Conservation (phyloP, 768 basidiomycete species). For the Obba rivulosa region DNA sequence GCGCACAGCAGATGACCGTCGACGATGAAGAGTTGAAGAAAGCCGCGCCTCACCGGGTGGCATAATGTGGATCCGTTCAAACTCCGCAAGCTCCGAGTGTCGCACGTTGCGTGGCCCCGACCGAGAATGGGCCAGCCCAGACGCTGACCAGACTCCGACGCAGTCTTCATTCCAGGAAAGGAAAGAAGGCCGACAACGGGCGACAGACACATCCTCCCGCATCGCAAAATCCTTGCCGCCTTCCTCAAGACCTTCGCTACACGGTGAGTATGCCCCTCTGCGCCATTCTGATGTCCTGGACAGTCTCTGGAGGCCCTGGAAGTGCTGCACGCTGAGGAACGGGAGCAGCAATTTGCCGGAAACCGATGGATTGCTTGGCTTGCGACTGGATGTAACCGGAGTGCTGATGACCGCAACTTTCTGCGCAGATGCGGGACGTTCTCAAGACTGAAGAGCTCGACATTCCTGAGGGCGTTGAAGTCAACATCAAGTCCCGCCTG, state of each 20-base stretch:
- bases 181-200: slow-evolving; percentile 7
- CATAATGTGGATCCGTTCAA: slow-evolving; percentile 19
- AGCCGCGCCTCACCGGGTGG: slow-evolving; percentile 12
- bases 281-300: neutral
- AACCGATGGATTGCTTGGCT: slow-evolving; percentile 35
- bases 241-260: slow-evolving; percentile 25
- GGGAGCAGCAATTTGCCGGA: neutral
- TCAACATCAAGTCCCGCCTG: slow-evolving; percentile 85
- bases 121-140: neutral
- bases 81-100: slow-evolving; percentile 29
- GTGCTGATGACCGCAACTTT: slow-evolving; percentile 17
- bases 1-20: slow-evolving; percentile 36
- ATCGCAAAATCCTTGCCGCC: slow-evolving; percentile 18
- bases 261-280: slow-evolving; percentile 23
- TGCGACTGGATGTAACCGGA: slow-evolving; percentile 25
- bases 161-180: slow-evolving; percentile 11
- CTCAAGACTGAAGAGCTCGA: slow-evolving; percentile 91
- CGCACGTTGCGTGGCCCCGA: neutral
- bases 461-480: slow-evolving; percentile 79
- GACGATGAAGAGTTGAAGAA: slow-evolving; percentile 35
- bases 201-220: slow-evolving; percentile 6
- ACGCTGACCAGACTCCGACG: slow-evolving; percentile 11
- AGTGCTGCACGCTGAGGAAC: slow-evolving; percentile 1
- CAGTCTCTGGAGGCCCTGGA: neutral
- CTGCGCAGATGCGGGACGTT: slow-evolving; percentile 80